phyloP scores from a whole-genome alignment of 257 asterid genomes.

The Solanum arcanum region DNA sequence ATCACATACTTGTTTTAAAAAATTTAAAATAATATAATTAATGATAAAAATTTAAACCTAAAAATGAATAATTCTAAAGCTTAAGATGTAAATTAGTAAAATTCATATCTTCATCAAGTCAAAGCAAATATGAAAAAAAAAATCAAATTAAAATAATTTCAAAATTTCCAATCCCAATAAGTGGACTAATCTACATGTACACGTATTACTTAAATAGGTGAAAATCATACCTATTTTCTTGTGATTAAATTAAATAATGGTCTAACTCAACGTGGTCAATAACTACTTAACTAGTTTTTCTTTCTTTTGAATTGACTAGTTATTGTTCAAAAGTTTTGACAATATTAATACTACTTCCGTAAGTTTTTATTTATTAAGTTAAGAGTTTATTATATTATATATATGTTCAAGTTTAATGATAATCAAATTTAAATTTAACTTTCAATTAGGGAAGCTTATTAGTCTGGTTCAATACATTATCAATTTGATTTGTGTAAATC shows the following conservation, averaged over 20 bases:
- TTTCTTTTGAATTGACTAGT: background rate
- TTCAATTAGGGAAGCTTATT: background rate
- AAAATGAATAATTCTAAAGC: background rate
- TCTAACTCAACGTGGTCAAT: background rate
- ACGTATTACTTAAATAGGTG: background rate
- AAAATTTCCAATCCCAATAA: background rate
- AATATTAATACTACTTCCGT: background rate
- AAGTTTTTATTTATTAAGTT: background rate
- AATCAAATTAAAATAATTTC: background rate
- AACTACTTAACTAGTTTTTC: background rate
- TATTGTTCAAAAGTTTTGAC: background rate
- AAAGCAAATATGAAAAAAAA: background rate
- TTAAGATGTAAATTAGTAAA: background rate
- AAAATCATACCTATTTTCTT: background rate
- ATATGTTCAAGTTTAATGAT: background rate
- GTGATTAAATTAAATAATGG: background rate
- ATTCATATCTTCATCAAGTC: background rate
- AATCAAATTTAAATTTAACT: background rate
- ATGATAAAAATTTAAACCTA: background rate
- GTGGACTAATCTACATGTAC: background rate
- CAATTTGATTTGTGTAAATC: background rate
- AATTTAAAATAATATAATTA: background rate
- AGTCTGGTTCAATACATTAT: background rate
- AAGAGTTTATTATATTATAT: background rate
- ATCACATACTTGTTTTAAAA: background rate